Evolutionary conservation across 257 asterid genomes (phyloP).

Genomic region (Forsythia viridissima): DNA sequence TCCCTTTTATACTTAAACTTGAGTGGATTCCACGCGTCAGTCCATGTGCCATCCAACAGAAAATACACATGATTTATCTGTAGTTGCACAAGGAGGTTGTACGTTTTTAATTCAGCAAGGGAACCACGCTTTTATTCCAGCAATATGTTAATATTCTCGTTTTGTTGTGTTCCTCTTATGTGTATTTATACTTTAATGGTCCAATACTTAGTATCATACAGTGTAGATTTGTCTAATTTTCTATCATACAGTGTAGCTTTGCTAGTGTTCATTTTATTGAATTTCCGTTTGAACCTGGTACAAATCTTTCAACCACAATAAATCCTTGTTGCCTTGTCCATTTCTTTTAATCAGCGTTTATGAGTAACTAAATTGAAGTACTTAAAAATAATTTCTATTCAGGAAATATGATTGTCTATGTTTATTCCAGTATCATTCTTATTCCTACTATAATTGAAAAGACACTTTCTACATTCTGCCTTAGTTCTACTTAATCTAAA

Average conservation of each 20-base stretch:
- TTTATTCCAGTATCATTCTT: not conserved
- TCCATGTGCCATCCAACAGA: too few species aligned
- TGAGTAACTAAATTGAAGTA: not conserved
- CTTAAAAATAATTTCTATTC: not conserved
- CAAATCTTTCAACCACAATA: not conserved
- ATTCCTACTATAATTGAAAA: not conserved
- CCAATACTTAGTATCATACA: not conserved
- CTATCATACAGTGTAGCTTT: not conserved
- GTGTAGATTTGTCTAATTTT: not conserved
- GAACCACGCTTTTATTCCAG: too few species aligned
- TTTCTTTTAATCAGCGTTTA: not conserved
- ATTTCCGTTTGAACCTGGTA: not conserved
- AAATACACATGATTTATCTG: too few species aligned
- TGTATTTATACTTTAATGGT: too few species aligned
- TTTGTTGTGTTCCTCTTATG: too few species aligned
- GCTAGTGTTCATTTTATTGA: not conserved
- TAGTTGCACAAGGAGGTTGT: too few species aligned
- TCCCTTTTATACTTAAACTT: too few species aligned
- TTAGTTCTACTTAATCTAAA: not conserved
- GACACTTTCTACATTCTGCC: not conserved
- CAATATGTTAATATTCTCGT: too few species aligned
- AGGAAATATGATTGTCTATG: not conserved
- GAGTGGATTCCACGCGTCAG: too few species aligned
- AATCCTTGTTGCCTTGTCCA: not conserved
- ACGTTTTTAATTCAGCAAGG: too few species aligned